phyloP scores from a whole-genome alignment of 2,329 filamentous ascomycete genomes.

The Diplocarpon mali region DNA sequence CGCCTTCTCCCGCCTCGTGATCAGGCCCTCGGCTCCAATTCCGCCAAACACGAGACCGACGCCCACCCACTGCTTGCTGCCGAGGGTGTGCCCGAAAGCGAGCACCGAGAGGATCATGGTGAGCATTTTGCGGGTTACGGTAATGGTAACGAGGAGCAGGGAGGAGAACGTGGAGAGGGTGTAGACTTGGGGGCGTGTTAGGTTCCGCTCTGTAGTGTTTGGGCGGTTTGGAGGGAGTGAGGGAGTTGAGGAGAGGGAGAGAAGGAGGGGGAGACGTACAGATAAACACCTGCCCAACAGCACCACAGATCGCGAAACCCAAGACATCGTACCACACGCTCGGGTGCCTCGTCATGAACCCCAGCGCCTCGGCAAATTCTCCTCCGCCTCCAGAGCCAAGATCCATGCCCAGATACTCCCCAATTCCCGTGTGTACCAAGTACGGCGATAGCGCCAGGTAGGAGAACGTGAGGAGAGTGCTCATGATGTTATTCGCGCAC shows the following conservation, averaged over 20 bases:
- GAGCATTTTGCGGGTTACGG: constrained; percentile 96
- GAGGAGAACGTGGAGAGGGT: constrained; percentile 88
- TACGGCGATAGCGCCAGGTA: constrained; percentile 75
- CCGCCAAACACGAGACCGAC: constrained; percentile 90
- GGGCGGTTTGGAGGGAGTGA: neutral
- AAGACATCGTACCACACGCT: constrained; percentile 78
- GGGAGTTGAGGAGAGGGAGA: neutral
- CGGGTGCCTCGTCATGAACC: constrained; percentile 72
- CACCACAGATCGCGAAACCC: constrained; percentile 81
- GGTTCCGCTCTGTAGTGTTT: neutral
- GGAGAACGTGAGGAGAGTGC: constrained; percentile 60
- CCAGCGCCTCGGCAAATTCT: constrained; percentile 69
- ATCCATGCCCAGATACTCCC: constrained; percentile 57
- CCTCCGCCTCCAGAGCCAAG: constrained; percentile 49
- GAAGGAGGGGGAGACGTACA: constrained; percentile 39
- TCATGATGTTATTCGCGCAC: constrained; percentile 91
- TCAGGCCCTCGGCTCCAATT: constrained; percentile 79
- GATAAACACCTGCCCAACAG: constrained; percentile 92
- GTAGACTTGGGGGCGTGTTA: constrained; percentile 48
- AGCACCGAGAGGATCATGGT: constrained; percentile 96
- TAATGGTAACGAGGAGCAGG: constrained; percentile 87
- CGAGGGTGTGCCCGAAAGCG: constrained; percentile 83
- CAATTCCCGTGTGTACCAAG: constrained; percentile 55
- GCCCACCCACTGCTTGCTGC: constrained; percentile 84
- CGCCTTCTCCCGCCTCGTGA: constrained; percentile 73